Base-by-base conservation (phyloP, 306 rosid species). In the Ormosia semicastrata region DNA sequence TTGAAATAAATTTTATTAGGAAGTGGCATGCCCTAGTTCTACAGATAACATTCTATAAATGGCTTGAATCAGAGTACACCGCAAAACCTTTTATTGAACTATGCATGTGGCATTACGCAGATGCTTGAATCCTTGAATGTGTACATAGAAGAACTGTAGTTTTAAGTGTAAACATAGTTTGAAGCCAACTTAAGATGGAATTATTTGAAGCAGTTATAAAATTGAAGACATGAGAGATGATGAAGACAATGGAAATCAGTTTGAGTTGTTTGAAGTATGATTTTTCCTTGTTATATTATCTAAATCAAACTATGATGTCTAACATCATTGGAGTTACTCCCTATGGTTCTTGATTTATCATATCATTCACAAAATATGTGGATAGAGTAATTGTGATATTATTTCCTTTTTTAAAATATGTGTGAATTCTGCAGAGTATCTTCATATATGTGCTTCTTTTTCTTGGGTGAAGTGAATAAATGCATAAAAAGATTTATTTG, bases 241-340 rank as follows among this genome's bases (percentile, higher is more conserved):
- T 68, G 66, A 49, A 65, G 85, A 40, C 65, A 54, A 18, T 8
- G 29, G 14, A 41, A 18, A 72, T 53, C 41, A 71, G 43, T 24
- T 34, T 75, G 63, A 78, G 57, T 78, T 8, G 65, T 72, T 71
- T 57, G 81, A 44, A 44, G 65, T 3, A 24, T 33, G 12, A 2
- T 33, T 29, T 70, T 65, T 24, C 32, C 62, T 60, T 69, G 71
- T 72, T 36, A 54, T 72, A 36, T n/a, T 53, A 18, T 83, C 68
- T 68, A 50, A 32, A 70, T 43, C 43, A 68, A 36, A 59, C 33
- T 13, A 43, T 56, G 71, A 58, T 57, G 40, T 66, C 81, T 36
- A 53, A 82, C 66, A 33, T 63, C 17, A 60, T 50, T 47, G 47
- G 40, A 43, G 30, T 76, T 70, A 18, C 36, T 47, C 66, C 58